phyloP scores from a whole-genome alignment of 768 basidiomycete genomes.

The Naganishia onofrii region DNA sequence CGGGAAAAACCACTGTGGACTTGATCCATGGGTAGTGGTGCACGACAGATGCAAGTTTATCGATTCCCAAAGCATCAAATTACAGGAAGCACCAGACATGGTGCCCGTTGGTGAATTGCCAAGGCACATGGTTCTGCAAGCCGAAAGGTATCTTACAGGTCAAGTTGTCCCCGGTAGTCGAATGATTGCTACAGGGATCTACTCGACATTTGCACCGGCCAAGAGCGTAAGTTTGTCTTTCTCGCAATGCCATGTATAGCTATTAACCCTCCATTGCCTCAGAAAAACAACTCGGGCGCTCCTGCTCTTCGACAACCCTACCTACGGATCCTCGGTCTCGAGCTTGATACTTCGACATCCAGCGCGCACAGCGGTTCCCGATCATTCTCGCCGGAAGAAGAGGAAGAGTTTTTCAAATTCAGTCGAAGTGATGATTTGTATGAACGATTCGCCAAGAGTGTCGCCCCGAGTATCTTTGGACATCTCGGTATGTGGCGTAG shows the following conservation, averaged over 20 bases:
- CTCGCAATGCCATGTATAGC: neutral
- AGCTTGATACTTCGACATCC: slow-evolving; percentile 74
- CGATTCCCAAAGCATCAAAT: slow-evolving; percentile 92
- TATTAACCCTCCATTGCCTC: neutral
- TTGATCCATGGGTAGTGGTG: slow-evolving; percentile 92
- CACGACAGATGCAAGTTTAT: slow-evolving; percentile 92
- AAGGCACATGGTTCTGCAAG: slow-evolving; percentile 86
- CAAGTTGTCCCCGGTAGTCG: slow-evolving; percentile 94
- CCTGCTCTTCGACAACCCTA: slow-evolving; percentile 91
- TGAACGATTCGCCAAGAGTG: slow-evolving; percentile 87
- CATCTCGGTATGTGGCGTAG: slow-evolving; percentile 66
- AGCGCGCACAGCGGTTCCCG: slow-evolving; percentile 73
- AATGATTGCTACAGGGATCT: slow-evolving; percentile 91
- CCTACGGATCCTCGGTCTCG: slow-evolving; percentile 86
- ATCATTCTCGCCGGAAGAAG: slow-evolving; percentile 85
- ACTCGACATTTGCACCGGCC: slow-evolving; percentile 83
- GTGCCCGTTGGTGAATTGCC: slow-evolving; percentile 98
- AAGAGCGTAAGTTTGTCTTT: slow-evolving; percentile 65
- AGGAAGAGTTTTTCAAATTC: slow-evolving; percentile 92
- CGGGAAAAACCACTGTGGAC: slow-evolving; percentile 87
- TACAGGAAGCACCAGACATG: slow-evolving; percentile 99
- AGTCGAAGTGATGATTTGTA: slow-evolving; percentile 84
- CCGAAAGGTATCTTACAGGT: slow-evolving; percentile 85
- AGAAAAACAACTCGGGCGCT: slow-evolving; percentile 61
- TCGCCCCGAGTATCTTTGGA: slow-evolving; percentile 95